Evolutionary conservation across 768 basidiomycete genomes (phyloP).

Genomic region (Auricularia heimuer): DNA sequence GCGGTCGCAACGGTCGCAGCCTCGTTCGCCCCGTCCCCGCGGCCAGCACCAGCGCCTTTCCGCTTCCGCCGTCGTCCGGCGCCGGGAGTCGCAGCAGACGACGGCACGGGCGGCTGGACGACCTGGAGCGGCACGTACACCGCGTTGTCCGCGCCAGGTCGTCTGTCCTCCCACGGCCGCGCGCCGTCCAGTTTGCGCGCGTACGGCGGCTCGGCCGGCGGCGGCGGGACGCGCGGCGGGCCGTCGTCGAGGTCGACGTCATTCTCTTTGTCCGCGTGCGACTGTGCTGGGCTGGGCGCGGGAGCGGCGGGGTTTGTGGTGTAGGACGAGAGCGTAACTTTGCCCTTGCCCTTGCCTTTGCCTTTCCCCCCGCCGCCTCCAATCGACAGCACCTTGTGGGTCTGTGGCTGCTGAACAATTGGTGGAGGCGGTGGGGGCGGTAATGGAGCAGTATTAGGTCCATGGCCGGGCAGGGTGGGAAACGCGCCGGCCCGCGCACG

Average conservation of each 20-base stretch:
- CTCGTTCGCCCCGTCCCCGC: too few species aligned
- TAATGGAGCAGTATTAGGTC: neutral
- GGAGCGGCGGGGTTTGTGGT: slow-evolving; percentile 24
- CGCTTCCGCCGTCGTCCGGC: too few species aligned
- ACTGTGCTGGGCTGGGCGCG: slow-evolving; percentile 25
- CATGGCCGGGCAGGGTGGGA: slow-evolving; percentile 34
- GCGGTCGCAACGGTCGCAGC: too few species aligned
- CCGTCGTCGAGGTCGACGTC: slow-evolving; percentile 25
- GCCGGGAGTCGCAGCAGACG: too few species aligned
- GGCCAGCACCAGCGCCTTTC: too few species aligned
- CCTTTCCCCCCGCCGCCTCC: slow-evolving; percentile 25
- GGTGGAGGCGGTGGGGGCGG: slow-evolving; percentile 10
- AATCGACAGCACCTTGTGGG: slow-evolving; percentile 53
- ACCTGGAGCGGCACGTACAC: neutral
- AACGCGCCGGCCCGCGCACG: slow-evolving; percentile 49
- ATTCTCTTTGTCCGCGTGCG: slow-evolving; percentile 7
- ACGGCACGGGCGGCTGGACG: neutral
- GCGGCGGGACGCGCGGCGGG: slow-evolving; percentile 27
- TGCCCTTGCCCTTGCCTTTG: slow-evolving; percentile 18
- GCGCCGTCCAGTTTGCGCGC: slow-evolving; percentile 23
- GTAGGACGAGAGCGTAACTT: slow-evolving; percentile 46
- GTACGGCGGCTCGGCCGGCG: slow-evolving; percentile 27
- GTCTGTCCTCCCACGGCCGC: slow-evolving; percentile 28
- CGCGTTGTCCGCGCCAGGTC: neutral
- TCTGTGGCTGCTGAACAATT: slow-evolving; percentile 20